Evolutionary conservation across 345 rosid species (phyloP).

Genomic region (Citrus cavaleriei): DNA sequence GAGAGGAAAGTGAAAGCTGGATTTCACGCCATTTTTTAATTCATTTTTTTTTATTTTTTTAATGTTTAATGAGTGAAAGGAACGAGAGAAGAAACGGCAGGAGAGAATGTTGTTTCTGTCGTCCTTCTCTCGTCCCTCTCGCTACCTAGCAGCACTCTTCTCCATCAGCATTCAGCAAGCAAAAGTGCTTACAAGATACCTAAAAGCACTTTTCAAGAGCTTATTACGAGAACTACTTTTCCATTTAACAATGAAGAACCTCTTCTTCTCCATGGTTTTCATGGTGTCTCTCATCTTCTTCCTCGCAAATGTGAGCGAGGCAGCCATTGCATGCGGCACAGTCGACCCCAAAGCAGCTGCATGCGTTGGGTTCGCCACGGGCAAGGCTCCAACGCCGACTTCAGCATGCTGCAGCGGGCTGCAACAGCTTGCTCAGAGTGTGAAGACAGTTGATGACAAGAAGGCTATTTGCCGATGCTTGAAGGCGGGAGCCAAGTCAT

Average conservation of each 20-base stretch:
- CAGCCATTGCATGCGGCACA: constrained; percentile 15
- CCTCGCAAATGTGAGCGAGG: constrained; percentile 4
- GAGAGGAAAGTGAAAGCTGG: no score
- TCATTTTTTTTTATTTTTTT: no score
- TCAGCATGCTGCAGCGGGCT: constrained; percentile 27
- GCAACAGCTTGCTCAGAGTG: constrained; percentile 22
- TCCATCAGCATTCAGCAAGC: neutral
- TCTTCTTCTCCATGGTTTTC: neutral
- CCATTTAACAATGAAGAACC: constrained; percentile 15
- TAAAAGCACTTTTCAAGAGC: neutral
- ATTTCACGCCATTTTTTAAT: no score
- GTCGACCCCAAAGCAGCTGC: constrained; percentile 27
- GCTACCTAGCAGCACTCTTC: no score
- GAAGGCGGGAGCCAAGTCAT: constrained; percentile 17
- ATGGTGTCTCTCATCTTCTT: constrained; percentile 18
- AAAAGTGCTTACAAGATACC: neutral
- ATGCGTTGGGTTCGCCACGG: constrained; percentile 27
- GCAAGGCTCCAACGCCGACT: constrained; percentile 16
- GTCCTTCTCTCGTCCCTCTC: no score
- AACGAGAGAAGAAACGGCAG: no score
- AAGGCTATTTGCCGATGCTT: constrained; percentile 35
- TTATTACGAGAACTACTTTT: neutral
- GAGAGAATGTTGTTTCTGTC: no score
- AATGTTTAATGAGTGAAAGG: no score
- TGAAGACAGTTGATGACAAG: constrained; percentile 29